A percentile compares a stretch with the other conserved stretches of the same genome.
phyloP scores from a whole-genome alignment of 768 basidiomycete genomes.

The Lentinula raphanica region DNA sequence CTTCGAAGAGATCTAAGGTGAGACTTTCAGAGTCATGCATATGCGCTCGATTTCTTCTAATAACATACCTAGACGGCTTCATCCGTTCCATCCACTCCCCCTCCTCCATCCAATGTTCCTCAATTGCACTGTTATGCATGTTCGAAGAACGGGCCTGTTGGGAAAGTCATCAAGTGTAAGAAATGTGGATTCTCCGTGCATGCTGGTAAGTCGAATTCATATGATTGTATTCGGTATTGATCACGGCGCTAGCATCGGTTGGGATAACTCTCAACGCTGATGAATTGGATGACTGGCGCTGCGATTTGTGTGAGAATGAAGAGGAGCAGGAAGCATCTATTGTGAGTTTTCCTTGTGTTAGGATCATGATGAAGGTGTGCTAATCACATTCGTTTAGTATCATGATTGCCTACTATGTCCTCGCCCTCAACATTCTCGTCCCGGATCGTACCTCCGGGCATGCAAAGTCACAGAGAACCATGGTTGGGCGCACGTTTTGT shows the following conservation, averaged over 20 bases:
- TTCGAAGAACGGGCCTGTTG: constrained; percentile 64
- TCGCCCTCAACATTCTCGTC: constrained; percentile 39
- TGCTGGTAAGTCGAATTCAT: constrained; percentile 46
- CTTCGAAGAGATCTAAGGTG: constrained; percentile 64
- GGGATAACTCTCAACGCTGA: constrained; percentile 65
- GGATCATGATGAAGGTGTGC: no score
- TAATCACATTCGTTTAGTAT: constrained; percentile 32
- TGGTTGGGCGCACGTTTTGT: constrained; percentile 88
- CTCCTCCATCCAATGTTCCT: constrained; percentile 49
- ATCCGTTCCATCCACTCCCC: constrained; percentile 56
- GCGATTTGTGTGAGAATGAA: constrained; percentile 85
- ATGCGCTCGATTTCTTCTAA: constrained; percentile 8
- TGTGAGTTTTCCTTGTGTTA: constrained; percentile 40
- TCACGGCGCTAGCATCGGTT: constrained; percentile 43
- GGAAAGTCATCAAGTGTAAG: constrained; percentile 77
- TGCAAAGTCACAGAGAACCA: constrained; percentile 91
- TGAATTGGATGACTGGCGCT: constrained; percentile 71
- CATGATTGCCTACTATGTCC: constrained; percentile 83
- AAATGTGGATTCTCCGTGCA: constrained; percentile 77
- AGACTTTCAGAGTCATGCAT: constrained; percentile 7
- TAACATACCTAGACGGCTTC: constrained; percentile 35
- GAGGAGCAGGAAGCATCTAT: constrained; percentile 77
- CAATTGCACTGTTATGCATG: constrained; percentile 76
- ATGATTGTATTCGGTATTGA: constrained; percentile 8
- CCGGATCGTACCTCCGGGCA: constrained; percentile 65